Percentiles rank a stretch among this genome's conserved stretches.
Conservation (phyloP, 805 yeast species). For the Lachancea sp. region DNA sequence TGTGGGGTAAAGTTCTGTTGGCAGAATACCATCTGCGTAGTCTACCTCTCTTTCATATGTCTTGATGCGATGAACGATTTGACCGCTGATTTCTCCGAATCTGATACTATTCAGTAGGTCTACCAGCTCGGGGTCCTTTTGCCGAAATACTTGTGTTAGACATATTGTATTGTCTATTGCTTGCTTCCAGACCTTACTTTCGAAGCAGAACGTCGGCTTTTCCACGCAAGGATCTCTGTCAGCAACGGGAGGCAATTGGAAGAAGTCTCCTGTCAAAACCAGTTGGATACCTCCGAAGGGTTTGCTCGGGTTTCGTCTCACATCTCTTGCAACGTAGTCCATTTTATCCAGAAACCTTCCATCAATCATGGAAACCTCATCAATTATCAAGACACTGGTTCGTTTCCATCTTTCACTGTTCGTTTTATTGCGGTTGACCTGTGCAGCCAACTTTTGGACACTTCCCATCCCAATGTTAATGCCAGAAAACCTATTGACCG, state of each 20-base stretch:
- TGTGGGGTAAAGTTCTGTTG: slow-evolving; percentile 87
- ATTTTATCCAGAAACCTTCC: slow-evolving; percentile 70
- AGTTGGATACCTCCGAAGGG: slow-evolving; percentile 96
- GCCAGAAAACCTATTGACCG: slow-evolving; percentile 80
- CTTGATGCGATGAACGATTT: slow-evolving; percentile 13
- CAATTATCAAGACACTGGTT: slow-evolving; percentile 70
- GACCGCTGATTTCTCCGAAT: slow-evolving; percentile 52
- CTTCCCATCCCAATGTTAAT: slow-evolving; percentile 69
- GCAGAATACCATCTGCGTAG: slow-evolving; percentile 51
- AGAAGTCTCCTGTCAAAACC: slow-evolving; percentile 90
- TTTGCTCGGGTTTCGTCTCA: slow-evolving; percentile 37
- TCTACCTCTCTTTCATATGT: slow-evolving; percentile 16
- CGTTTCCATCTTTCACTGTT: slow-evolving; percentile 54
- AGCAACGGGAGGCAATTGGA: slow-evolving; percentile 88
- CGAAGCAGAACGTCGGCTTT: slow-evolving; percentile 58
- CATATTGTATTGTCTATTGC: slow-evolving; percentile 61
- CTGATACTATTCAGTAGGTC: slow-evolving; percentile 77
- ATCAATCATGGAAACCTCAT: slow-evolving; percentile 93
- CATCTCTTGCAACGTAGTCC: slow-evolving; percentile 55
- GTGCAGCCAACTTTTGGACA: slow-evolving; percentile 40
- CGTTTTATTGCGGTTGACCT: slow-evolving; percentile 42
- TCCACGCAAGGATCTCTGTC: slow-evolving; percentile 34
- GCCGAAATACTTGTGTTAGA: slow-evolving; percentile 74
- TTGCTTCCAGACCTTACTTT: slow-evolving; percentile 61
- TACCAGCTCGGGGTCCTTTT: slow-evolving; percentile 69